These are phyloP conservation scores for Myxozyma udenii DNA, from an alignment of 805 yeast genomes.

Conservation along the genomic window DNA sequence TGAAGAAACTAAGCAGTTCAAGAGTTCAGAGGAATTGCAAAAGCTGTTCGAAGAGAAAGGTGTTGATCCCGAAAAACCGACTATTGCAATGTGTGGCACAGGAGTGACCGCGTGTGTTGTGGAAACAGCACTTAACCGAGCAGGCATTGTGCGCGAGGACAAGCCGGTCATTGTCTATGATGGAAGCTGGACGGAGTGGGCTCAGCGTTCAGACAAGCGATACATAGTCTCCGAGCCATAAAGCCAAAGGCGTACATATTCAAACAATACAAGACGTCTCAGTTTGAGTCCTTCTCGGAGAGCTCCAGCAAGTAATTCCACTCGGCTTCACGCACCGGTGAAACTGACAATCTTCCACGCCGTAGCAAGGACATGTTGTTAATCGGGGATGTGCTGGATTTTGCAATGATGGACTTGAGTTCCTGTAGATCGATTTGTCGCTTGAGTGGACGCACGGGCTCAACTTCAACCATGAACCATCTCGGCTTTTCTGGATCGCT, in stretches of 20 bases:
- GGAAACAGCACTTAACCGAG: slow-evolving; percentile 65
- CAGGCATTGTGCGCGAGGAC: slow-evolving; percentile 42
- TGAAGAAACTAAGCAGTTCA: slow-evolving; percentile 47
- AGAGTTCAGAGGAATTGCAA: slow-evolving; percentile 47
- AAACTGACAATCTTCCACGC: slow-evolving; percentile 52
- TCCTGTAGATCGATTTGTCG: slow-evolving; percentile 46
- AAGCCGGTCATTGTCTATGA: slow-evolving; percentile 62
- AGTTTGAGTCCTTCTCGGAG: slow-evolving; percentile 33
- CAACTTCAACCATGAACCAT: slow-evolving; percentile 59
- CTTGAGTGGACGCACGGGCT: slow-evolving; percentile 44
- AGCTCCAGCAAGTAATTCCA: slow-evolving; percentile 43
- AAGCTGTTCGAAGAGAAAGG: slow-evolving; percentile 48
- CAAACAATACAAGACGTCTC: no score
- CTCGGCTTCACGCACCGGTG: slow-evolving; percentile 48
- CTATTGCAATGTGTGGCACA: slow-evolving; percentile 89
- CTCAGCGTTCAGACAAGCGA: slow-evolving; percentile 61
- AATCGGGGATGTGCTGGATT: slow-evolving; percentile 33
- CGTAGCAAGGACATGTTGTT: slow-evolving; percentile 47
- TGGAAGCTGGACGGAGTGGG: slow-evolving; percentile 71
- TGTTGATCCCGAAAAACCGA: slow-evolving; percentile 52
- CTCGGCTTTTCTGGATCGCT: slow-evolving; percentile 44
- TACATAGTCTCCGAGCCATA: no score
- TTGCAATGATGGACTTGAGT: slow-evolving; percentile 36
- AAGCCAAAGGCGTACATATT: no score
- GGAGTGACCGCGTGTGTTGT: slow-evolving; percentile 93